Percentiles rank a stretch among this genome's conserved stretches.
phyloP scores from a whole-genome alignment of 2,329 filamentous ascomycete genomes.

The Pestalotiopsis sp. region DNA sequence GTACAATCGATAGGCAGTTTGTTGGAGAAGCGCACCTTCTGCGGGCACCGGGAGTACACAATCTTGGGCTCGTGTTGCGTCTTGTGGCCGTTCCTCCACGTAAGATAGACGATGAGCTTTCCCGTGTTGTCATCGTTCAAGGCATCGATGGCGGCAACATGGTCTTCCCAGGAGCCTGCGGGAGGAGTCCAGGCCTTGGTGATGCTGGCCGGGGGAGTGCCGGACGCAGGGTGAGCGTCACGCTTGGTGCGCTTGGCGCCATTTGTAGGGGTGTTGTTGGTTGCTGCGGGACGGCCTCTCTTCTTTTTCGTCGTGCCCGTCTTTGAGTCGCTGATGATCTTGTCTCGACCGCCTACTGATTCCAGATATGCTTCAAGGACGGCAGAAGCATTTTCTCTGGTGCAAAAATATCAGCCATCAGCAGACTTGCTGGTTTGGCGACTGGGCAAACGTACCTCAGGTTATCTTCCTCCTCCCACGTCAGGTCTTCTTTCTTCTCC shows the following conservation, averaged over 20 bases:
- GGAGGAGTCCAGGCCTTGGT: constrained; percentile 65
- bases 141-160: constrained; percentile 71
- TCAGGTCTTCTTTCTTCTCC: constrained; percentile 68
- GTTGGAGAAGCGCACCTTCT: constrained; percentile 59
- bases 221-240: constrained; percentile 50
- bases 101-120: constrained; percentile 67
- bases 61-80: constrained; percentile 71
- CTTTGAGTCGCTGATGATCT: constrained; percentile 53
- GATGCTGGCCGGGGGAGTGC: constrained; percentile 49
- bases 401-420: neutral
- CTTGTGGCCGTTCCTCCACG: constrained; percentile 75
- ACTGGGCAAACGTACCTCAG: constrained; percentile 48
- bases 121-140: constrained; percentile 66
- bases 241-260: constrained; percentile 49
- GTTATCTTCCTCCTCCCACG: constrained; percentile 80
- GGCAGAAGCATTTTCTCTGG: constrained; percentile 58
- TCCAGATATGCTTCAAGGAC: constrained; percentile 67
- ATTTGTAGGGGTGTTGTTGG: constrained; percentile 36
- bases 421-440: neutral
- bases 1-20: neutral
- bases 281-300: constrained; percentile 51
- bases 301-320: constrained; percentile 57
- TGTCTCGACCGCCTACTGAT: constrained; percentile 64
- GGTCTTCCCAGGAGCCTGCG: constrained; percentile 75
- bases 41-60: constrained; percentile 76